A percentile compares a stretch with the other conserved stretches of the same genome.
Evolutionary conservation across 306 rosid genomes (phyloP).

Genomic region (Mucuna pruriens): DNA sequence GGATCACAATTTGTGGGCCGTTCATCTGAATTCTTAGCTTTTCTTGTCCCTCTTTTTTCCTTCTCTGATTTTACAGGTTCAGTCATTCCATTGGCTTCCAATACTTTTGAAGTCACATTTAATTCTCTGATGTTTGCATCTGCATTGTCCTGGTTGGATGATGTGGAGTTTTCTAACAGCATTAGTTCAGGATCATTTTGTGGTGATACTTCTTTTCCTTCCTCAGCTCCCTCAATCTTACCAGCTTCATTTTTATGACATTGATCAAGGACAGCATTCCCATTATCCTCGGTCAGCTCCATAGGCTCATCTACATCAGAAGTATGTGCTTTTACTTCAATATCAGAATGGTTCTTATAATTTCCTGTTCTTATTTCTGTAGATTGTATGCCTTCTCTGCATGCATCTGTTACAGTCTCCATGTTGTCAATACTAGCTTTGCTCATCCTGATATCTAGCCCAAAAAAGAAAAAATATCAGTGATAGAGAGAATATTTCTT

Average conservation of each 20-base stretch:
- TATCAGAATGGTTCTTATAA: conserved; percentile 25
- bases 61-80: conserved; percentile 41
- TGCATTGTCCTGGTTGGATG: conserved; percentile 36
- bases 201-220: conserved; percentile 45
- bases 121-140: conserved; percentile 40
- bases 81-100: conserved; percentile 37
- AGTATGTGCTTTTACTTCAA: conserved; percentile 30
- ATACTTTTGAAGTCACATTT: conserved; percentile 41
- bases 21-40: conserved; percentile 42
- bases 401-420: conserved; percentile 39
- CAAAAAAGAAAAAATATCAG: conserved; percentile 18
- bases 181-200: conserved; percentile 41
- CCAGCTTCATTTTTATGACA: conserved; percentile 36
- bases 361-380: conserved; percentile 34
- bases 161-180: conserved; percentile 38
- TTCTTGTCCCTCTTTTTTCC: conserved; percentile 49
- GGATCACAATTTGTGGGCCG: conserved; percentile 39
- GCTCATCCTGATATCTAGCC: conserved; percentile 42
- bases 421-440: conserved; percentile 40
- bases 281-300: conserved; percentile 40
- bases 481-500: neutral
- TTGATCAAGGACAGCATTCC: conserved; percentile 38
- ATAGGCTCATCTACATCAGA: conserved; percentile 35
- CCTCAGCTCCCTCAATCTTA: conserved; percentile 40
- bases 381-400: conserved; percentile 43